These are phyloP conservation scores for Gentiana macrophylla DNA, from an alignment of 257 asterid genomes.

Conservation along the genomic window DNA sequence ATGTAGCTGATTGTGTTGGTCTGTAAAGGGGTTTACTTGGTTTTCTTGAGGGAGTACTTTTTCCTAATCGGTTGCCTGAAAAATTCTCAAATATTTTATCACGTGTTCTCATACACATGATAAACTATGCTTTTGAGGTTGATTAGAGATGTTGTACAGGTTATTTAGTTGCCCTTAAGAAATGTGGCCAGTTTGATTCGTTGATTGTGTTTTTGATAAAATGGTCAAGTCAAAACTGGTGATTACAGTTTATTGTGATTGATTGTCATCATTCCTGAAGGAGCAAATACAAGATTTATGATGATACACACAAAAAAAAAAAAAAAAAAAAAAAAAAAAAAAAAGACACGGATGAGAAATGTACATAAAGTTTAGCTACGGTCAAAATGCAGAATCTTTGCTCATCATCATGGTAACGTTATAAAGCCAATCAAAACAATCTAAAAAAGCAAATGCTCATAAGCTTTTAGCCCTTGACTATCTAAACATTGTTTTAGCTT, in stretches of 20 bases:
- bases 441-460: constrained; percentile 45
- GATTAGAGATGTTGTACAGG: constrained; percentile 84
- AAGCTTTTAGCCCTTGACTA: constrained; percentile 65
- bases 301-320: too few relatives aligned
- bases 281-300: too few relatives aligned
- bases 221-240: constrained; percentile 60
- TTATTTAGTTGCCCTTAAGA: constrained; percentile 57
- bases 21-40: too few relatives aligned
- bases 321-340: too few relatives aligned
- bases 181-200: constrained; percentile 27
- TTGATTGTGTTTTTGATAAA: constrained; percentile 39
- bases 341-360: too few relatives aligned
- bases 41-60: too few relatives aligned
- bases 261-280: constrained; percentile 18
- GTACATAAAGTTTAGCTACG: not conserved
- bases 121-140: constrained; percentile 30
- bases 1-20: too few relatives aligned
- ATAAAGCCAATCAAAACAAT: not conserved
- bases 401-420: too few relatives aligned
- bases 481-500: constrained; percentile 65
- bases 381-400: not conserved
- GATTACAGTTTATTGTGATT: constrained; percentile 57
- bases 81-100: too few relatives aligned
- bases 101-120: constrained; percentile 22
- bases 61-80: too few relatives aligned